Evolutionary conservation across 768 basidiomycete genomes (phyloP).

Genomic region (Tylopilus balloui): DNA sequence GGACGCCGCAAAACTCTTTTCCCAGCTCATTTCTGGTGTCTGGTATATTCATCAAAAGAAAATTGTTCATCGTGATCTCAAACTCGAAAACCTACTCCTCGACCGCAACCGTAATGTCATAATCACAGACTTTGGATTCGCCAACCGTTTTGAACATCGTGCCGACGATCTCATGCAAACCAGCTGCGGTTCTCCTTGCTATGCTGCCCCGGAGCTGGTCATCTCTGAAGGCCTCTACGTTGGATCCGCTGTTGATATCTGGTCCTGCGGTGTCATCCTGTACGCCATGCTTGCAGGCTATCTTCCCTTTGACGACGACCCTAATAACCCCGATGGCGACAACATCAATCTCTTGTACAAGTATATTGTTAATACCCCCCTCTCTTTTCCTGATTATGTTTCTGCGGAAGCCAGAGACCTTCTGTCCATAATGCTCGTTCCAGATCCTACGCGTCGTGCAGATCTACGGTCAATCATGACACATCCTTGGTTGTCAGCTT

Average conservation of each 20-base stretch:
- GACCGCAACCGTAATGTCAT: slow-evolving; percentile 98
- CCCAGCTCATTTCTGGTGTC: slow-evolving; percentile 96
- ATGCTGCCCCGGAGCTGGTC: slow-evolving; percentile 97
- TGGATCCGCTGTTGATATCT: slow-evolving; percentile 96
- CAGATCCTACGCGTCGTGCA: slow-evolving; percentile 79
- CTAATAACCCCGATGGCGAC: slow-evolving; percentile 96
- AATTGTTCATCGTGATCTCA: slow-evolving; percentile 98
- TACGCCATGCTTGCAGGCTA: slow-evolving; percentile 97
- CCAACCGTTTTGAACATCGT: slow-evolving; percentile 93
- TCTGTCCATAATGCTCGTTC: slow-evolving; percentile 88
- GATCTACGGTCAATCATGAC: slow-evolving; percentile 75
- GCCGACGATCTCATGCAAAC: slow-evolving; percentile 98
- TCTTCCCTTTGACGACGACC: slow-evolving; percentile 99
- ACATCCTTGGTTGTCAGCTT: slow-evolving; percentile 77
- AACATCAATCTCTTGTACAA: slow-evolving; percentile 99
- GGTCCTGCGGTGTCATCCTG: slow-evolving; percentile 93
- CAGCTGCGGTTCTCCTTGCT: slow-evolving; percentile 94
- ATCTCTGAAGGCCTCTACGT: slow-evolving; percentile 96
- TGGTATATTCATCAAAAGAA: slow-evolving; percentile 99
- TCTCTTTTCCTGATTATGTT: slow-evolving; percentile 96
- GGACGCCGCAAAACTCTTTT: slow-evolving; percentile 93
- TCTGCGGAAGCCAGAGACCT: slow-evolving; percentile 79
- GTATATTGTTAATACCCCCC: slow-evolving; percentile 95
- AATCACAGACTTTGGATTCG: slow-evolving; percentile 99
- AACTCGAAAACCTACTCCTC: slow-evolving; percentile 95